phyloP scores from a whole-genome alignment of 805 yeast genomes.

The Candida maesae region DNA sequence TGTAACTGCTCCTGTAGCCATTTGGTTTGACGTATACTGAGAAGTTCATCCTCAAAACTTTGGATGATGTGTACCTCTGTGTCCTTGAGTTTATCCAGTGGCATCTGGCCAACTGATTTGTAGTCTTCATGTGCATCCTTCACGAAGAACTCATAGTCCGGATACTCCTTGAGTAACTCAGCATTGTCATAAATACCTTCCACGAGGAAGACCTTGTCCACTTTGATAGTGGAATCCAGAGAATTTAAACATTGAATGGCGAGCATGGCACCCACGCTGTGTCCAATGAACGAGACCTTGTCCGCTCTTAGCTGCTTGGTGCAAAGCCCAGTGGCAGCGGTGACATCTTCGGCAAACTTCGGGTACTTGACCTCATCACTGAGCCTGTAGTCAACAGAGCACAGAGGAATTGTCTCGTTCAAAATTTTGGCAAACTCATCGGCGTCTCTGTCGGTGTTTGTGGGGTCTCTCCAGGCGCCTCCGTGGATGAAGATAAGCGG shows the following conservation, averaged over 20 bases:
- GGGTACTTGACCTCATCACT: slow-evolving; percentile 66
- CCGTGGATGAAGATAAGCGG: slow-evolving; percentile 70
- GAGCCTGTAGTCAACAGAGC: slow-evolving; percentile 58
- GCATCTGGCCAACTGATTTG: slow-evolving; percentile 12
- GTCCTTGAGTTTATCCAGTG: slow-evolving; percentile 4
- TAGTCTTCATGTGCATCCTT: slow-evolving; percentile 48
- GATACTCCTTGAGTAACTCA: slow-evolving; percentile 55
- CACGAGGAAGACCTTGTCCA: slow-evolving; percentile 36
- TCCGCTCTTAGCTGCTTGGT: slow-evolving; percentile 9
- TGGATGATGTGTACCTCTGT: slow-evolving; percentile 44
- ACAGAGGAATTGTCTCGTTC: slow-evolving; percentile 18
- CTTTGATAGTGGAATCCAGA: slow-evolving; percentile 3
- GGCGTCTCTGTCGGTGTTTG: slow-evolving; percentile 57
- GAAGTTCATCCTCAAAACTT: slow-evolving; percentile 63
- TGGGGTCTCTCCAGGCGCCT: slow-evolving; percentile 82
- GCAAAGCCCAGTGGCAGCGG: slow-evolving; percentile 29
- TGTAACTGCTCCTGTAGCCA: slow-evolving; percentile 35
- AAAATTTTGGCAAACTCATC: slow-evolving; percentile 28
- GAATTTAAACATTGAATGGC: slow-evolving; percentile 13
- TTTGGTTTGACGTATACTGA: slow-evolving; percentile 48
- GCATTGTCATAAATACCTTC: slow-evolving; percentile 69
- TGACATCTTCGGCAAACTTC: slow-evolving; percentile 52
- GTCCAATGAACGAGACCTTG: slow-evolving; percentile 50
- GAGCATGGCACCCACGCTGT: slow-evolving; percentile 74
- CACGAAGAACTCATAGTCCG: slow-evolving; percentile 53